These are phyloP conservation scores for Chaetomidium leptoderma DNA, from an alignment of 495 filamentous ascomycete species.

Conservation along the genomic window DNA sequence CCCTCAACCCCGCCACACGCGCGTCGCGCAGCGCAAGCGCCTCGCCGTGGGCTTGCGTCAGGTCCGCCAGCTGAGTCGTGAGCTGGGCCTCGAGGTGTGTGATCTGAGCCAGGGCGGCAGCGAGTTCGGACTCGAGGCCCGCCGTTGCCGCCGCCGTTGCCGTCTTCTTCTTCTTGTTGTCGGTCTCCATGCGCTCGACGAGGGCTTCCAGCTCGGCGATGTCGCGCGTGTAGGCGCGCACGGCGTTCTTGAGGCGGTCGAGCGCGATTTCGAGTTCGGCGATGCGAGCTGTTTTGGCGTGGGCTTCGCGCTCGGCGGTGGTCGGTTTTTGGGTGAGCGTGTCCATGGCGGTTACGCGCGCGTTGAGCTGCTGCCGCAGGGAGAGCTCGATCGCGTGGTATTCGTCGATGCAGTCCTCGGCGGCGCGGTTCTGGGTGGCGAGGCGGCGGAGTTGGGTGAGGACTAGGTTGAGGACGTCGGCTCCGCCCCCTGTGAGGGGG, in stretches of 20 bases:
- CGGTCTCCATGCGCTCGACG: conserved; percentile 53
- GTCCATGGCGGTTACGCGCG: conserved; percentile 42
- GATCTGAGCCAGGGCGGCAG: conserved; percentile 28
- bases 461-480: conserved; percentile 45
- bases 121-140: conserved; percentile 12
- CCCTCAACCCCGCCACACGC: conserved; percentile 38
- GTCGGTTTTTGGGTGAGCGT: conserved; percentile 42
- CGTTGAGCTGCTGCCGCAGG: conserved; percentile 46
- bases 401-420: conserved; percentile 54
- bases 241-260: conserved; percentile 56
- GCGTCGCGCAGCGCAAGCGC: conserved; percentile 44
- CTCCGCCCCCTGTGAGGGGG: conserved; percentile 43
- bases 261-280: conserved; percentile 56
- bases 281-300: conserved; percentile 44
- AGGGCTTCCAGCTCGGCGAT: conserved; percentile 58
- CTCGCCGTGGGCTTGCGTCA: conserved; percentile 33
- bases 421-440: conserved; percentile 43
- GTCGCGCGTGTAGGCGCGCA: conserved; percentile 62
- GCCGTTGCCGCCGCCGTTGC: background rate
- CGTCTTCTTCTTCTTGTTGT: background rate
- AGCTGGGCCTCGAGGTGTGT: conserved; percentile 31
- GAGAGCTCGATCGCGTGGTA: conserved; percentile 48
- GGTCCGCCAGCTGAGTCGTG: conserved; percentile 34
- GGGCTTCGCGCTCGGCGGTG: conserved; percentile 40
- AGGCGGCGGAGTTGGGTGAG: conserved; percentile 42